phyloP scores from a whole-genome alignment of 1,139 yeast species.

The Hemisphaericaspora xylofermentans region DNA sequence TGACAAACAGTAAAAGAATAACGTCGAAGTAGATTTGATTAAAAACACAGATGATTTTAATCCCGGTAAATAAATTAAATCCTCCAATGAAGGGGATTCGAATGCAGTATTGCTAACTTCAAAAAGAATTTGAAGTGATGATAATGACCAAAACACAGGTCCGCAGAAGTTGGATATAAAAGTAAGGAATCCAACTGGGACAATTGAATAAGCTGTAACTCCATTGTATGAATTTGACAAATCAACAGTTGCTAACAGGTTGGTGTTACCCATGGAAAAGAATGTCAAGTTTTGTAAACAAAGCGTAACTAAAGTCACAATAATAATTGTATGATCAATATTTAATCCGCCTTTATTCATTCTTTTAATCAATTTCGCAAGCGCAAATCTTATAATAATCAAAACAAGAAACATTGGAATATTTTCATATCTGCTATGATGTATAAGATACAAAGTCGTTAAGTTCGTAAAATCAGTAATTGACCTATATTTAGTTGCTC shows the following conservation, averaged over 20 bases:
- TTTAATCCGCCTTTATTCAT: slow-evolving; percentile 10
- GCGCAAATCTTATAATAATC: slow-evolving; percentile 32
- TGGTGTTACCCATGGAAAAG: slow-evolving; percentile 87
- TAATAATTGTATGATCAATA: slow-evolving; percentile 24
- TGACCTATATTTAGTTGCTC: slow-evolving; percentile 24
- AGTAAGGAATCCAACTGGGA: slow-evolving; percentile 76
- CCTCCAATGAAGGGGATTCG: slow-evolving; percentile 8
- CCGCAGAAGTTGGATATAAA: slow-evolving; percentile 82
- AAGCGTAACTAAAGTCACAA: slow-evolving; percentile 24
- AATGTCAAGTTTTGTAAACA: slow-evolving; percentile 72
- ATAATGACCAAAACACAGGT: slow-evolving; percentile 80
- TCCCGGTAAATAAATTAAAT: slow-evolving; percentile 17
- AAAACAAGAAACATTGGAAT: slow-evolving; percentile 69
- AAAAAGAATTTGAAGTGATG: slow-evolving; percentile 46
- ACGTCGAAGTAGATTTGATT: slow-evolving; percentile 34
- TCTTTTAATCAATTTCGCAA: slow-evolving; percentile 14
- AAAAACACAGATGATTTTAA: slow-evolving; percentile 34
- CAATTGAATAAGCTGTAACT: slow-evolving; percentile 61
- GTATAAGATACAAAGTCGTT: slow-evolving; percentile 56
- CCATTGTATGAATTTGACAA: slow-evolving; percentile 93
- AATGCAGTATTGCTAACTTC: slow-evolving; percentile 24
- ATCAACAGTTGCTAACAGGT: slow-evolving; percentile 88
- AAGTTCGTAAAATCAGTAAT: slow-evolving; percentile 46
- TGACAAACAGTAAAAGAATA: slow-evolving; percentile 57
- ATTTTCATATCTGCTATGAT: slow-evolving; percentile 67